phyloP scores from a whole-genome alignment of 2,329 filamentous ascomycete species.

The Fusarium xylarioides region DNA sequence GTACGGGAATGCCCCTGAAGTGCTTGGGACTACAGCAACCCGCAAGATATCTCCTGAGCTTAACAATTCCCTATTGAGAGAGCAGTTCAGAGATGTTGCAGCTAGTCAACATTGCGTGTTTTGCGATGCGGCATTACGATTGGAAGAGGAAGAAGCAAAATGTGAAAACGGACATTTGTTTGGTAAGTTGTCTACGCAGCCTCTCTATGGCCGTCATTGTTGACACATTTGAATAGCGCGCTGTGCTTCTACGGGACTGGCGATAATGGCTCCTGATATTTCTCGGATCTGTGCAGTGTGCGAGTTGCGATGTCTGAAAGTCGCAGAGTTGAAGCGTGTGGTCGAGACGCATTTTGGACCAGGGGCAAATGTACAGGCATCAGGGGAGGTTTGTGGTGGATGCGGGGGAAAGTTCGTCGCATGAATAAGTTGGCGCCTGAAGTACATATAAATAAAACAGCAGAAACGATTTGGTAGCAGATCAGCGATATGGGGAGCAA shows the following conservation, averaged over 20 bases:
- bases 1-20: slow-evolving; percentile 61
- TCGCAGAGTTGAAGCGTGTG: slow-evolving; percentile 51
- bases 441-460: neutral
- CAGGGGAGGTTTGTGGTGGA: slow-evolving; percentile 50
- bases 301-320: slow-evolving; percentile 59
- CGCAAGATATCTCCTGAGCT: slow-evolving; percentile 24
- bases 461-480: neutral
- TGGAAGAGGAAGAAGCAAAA: slow-evolving; percentile 47
- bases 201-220: neutral
- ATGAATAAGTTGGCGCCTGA: slow-evolving; percentile 23
- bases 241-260: slow-evolving; percentile 63
- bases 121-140: slow-evolving; percentile 51
- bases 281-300: slow-evolving; percentile 66
- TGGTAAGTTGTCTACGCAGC: slow-evolving; percentile 43
- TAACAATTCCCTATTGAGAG: slow-evolving; percentile 44
- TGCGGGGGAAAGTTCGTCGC: slow-evolving; percentile 56
- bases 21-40: slow-evolving; percentile 51
- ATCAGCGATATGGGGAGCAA: neutral
- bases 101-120: slow-evolving; percentile 57
- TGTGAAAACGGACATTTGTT: slow-evolving; percentile 54
- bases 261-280: slow-evolving; percentile 63
- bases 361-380: slow-evolving; percentile 43
- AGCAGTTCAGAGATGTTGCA: slow-evolving; percentile 51
- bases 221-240: slow-evolving; percentile 50
- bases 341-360: slow-evolving; percentile 44